Conservation (phyloP, 305 asterid genomes). For the Ilex paraguariensis region DNA sequence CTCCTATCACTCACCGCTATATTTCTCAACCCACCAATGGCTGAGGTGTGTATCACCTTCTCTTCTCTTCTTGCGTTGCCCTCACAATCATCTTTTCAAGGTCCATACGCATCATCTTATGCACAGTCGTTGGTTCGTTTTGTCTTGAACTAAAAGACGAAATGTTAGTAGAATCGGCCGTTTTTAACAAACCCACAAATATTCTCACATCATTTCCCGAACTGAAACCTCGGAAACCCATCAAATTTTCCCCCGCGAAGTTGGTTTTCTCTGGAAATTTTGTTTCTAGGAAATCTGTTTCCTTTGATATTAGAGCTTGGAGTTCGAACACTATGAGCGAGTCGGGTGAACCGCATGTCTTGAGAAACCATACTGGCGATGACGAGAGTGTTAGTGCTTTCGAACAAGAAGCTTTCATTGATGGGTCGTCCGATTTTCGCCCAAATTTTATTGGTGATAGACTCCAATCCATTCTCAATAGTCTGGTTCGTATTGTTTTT, state of each 20-base stretch:
- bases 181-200: too few species aligned
- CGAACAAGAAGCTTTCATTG: constrained; percentile 47
- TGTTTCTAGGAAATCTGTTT: neutral
- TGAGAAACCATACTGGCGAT: constrained; percentile 6
- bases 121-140: too few species aligned
- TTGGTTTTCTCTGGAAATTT: constrained; percentile 3
- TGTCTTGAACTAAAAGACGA: too few species aligned
- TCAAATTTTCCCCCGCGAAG: neutral
- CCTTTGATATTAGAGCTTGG: neutral
- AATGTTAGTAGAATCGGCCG: too few species aligned
- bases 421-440: constrained; percentile 12
- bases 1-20: too few species aligned
- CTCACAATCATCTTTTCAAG: too few species aligned
- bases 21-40: too few species aligned
- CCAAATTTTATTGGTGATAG: constrained; percentile 21
- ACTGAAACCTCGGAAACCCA: neutral
- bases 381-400: constrained; percentile 34
- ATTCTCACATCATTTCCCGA: too few species aligned
- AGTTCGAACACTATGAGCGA: neutral
- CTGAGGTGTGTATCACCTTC: too few species aligned
- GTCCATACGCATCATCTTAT: too few species aligned
- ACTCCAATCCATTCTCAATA: constrained; percentile 48
- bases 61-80: too few species aligned
- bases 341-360: neutral
- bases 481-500: constrained; percentile 35